Conservation (phyloP, 768 basidiomycete genomes). For the Butyriboletus loyo region DNA sequence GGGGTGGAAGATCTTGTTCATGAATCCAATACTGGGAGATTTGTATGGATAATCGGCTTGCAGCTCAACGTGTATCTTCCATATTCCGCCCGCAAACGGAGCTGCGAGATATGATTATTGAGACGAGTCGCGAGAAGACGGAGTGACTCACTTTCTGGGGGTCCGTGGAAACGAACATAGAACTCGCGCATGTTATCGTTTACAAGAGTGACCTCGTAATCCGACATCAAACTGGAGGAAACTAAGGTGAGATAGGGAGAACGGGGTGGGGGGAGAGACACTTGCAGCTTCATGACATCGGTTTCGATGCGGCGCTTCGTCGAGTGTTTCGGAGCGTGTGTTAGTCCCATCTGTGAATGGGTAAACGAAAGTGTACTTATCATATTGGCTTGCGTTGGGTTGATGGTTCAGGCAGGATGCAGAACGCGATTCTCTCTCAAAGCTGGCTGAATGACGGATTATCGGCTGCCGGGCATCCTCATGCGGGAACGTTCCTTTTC, state of each 20-base stretch:
- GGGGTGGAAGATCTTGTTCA: slow-evolving; percentile 99
- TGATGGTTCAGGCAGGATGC: slow-evolving; percentile 13
- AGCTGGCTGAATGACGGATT: slow-evolving; percentile 16
- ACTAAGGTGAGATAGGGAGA: slow-evolving; percentile 10
- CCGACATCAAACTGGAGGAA: slow-evolving; percentile 83
- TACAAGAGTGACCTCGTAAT: slow-evolving; percentile 95
- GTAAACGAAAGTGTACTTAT: slow-evolving; percentile 48
- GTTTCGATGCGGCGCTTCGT: slow-evolving; percentile 96
- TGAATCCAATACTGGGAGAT: slow-evolving; percentile 97
- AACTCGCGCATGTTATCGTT: slow-evolving; percentile 99
- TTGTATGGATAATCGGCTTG: slow-evolving; percentile 99
- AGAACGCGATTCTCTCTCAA: slow-evolving; percentile 1
- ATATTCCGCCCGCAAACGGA: slow-evolving; percentile 95
- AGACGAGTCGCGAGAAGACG: slow-evolving; percentile 1
- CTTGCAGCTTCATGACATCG: slow-evolving; percentile 98
- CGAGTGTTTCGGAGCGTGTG: slow-evolving; percentile 46
- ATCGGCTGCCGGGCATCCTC: slow-evolving; percentile 7
- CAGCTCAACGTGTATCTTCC: slow-evolving; percentile 99
- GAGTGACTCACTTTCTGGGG: slow-evolving; percentile 76
- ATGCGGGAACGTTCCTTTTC: slow-evolving; percentile 18
- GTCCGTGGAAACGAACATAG: slow-evolving; percentile 93
- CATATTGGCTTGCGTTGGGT: slow-evolving; percentile 40
- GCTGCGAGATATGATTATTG: slow-evolving; percentile 45
- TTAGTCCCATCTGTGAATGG: slow-evolving; percentile 24
- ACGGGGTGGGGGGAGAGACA: neutral